A percentile compares a stretch with the other conserved stretches of the same genome.
These are phyloP conservation scores for Aureobasidium zeae DNA, from an alignment of 2,329 filamentous ascomycete genomes.

Conservation along the genomic window DNA sequence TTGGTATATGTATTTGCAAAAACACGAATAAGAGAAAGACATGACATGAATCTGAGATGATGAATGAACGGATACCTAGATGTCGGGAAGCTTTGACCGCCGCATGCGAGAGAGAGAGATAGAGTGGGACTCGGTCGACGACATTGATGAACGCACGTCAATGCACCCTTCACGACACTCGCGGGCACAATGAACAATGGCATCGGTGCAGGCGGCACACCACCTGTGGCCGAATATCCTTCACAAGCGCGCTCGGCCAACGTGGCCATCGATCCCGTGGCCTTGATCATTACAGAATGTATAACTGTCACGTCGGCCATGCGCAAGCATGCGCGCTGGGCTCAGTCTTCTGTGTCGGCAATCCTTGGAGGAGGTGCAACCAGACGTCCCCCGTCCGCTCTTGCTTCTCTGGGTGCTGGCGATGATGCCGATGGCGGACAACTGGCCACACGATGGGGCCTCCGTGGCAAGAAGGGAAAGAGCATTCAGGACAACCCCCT, in stretches of 20 bases:
- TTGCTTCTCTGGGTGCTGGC: constrained; percentile 11
- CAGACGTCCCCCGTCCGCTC: constrained; percentile 13
- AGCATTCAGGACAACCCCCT: constrained; percentile 96
- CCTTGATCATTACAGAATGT: constrained; percentile 91
- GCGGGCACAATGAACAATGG: constrained; percentile 11
- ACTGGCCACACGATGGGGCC: constrained; percentile 78
- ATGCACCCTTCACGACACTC: neutral
- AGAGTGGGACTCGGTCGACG: neutral
- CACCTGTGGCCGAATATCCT: constrained; percentile 1
- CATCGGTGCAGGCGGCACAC: constrained; percentile 2
- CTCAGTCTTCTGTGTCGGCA: constrained; percentile 89
- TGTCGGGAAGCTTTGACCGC: constrained; percentile 9
- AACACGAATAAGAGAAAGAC: neutral
- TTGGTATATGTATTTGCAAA: constrained; percentile 13
- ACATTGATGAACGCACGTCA: neutral
- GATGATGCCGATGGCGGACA: constrained; percentile 17
- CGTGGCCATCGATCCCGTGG: constrained; percentile 31
- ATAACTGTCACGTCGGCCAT: constrained; percentile 97
- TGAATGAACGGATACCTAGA: neutral
- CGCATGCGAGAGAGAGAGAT: neutral
- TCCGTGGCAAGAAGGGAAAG: constrained; percentile 90
- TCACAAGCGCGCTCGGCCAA: constrained; percentile 18
- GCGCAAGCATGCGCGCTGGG: constrained; percentile 93
- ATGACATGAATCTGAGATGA: neutral
- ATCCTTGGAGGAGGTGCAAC: constrained; percentile 65